Percentiles rank a stretch among this genome's conserved stretches.
Conservation (phyloP, 148 eudicot genomes). For the Chenopodium quinoa region DNA sequence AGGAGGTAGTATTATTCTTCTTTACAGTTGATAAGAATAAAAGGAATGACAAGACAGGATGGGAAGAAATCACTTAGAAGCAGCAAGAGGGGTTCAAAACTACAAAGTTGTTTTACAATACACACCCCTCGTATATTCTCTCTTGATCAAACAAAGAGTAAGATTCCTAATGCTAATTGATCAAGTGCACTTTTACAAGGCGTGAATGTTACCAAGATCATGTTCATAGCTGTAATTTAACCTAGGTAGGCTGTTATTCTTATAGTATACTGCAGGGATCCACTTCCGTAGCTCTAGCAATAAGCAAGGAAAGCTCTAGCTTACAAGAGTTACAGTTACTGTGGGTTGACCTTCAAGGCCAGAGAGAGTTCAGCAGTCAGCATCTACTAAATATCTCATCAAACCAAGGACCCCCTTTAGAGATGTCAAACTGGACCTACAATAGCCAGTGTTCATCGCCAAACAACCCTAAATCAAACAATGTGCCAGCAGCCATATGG, state of each 20-base stretch:
- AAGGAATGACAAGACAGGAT: too few species aligned
- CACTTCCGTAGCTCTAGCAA: not conserved
- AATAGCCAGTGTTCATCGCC: not conserved
- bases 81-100: too few species aligned
- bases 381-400: not conserved
- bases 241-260: not conserved
- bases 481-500: not conserved
- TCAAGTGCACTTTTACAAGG: too few species aligned
- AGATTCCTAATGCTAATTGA: too few species aligned
- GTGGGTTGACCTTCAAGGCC: not conserved
- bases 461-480: not conserved
- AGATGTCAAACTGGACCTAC: not conserved
- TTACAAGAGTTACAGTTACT: not conserved
- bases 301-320: not conserved
- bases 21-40: too few species aligned
- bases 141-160: too few species aligned
- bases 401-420: not conserved
- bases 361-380: not conserved
- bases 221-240: too few species aligned
- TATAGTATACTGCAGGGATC: not conserved
- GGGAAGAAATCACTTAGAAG: too few species aligned
- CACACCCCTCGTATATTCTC: too few species aligned
- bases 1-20: too few species aligned
- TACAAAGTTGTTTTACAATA: too few species aligned
- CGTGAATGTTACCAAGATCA: too few species aligned